A percentile compares a stretch with the other conserved stretches of the same genome.
phyloP scores from a whole-genome alignment of 345 rosid species.

The Aquilaria sinensis region DNA sequence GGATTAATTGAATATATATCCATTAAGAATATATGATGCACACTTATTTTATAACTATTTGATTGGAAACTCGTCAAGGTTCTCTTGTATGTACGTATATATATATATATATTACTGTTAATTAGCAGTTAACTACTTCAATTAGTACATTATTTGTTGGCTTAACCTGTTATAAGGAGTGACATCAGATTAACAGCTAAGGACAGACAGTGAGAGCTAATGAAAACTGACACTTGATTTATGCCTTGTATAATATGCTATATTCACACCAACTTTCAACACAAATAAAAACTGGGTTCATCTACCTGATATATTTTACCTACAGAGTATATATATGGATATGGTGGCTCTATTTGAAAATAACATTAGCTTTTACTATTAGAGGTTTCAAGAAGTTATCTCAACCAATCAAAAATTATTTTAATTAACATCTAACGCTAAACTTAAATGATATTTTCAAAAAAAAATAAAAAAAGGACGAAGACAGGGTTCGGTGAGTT shows the following conservation, averaged over 20 bases:
- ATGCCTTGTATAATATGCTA: background rate
- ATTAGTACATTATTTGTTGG: constrained; percentile 20
- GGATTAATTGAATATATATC: background rate
- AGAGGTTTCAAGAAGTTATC: too few relatives aligned
- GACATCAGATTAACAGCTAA: constrained; percentile 45
- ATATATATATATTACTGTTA: constrained; percentile 8
- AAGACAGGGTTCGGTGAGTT: too few relatives aligned
- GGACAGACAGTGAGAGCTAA: constrained; percentile 37
- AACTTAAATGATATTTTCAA: too few relatives aligned
- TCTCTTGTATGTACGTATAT: too few relatives aligned
- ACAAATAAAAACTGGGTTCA: background rate
- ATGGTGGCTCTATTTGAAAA: too few relatives aligned
- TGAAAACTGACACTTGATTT: constrained; percentile 22
- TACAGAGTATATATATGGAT: too few relatives aligned
- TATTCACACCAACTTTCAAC: constrained; percentile 6
- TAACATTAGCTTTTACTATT: too few relatives aligned
- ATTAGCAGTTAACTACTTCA: constrained; percentile 23
- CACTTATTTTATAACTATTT: background rate
- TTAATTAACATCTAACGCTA: too few relatives aligned
- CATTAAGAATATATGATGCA: background rate
- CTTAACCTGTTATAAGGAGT: constrained; percentile 26
- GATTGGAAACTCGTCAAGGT: too few relatives aligned
- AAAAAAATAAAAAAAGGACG: too few relatives aligned
- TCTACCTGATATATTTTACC: too few relatives aligned
- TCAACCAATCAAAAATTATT: too few relatives aligned